phyloP scores from a whole-genome alignment of 176 grass and related monocot species.

The Triticum aestivum region IWGSC_CS_RefSeq_v2.1 NC_057802.1:468065246-468065745 shows the following conservation, averaged over 20 bases:
- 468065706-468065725: background rate
- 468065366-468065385: background rate
- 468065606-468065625: background rate
- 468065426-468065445: background rate
- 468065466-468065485: too few relatives aligned
- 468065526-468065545: background rate
- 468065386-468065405: background rate
- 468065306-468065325: background rate
- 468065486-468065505: too few relatives aligned
- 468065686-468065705: background rate
- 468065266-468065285: background rate
- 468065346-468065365: background rate
- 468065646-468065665: background rate
- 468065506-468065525: background rate
- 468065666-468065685: background rate
- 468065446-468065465: too few relatives aligned
- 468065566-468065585: conserved; percentile 5
- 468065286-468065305: background rate
- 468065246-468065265: background rate
- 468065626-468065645: background rate
- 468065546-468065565: background rate
- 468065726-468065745: background rate
- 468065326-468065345: background rate
- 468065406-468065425: background rate
- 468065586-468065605: background rate